A percentile compares a stretch with the other conserved stretches of the same genome.
These are phyloP conservation scores for Tuber microsphaerosporum DNA, from an alignment of 495 filamentous ascomycete species.

Conservation along the genomic window DNA sequence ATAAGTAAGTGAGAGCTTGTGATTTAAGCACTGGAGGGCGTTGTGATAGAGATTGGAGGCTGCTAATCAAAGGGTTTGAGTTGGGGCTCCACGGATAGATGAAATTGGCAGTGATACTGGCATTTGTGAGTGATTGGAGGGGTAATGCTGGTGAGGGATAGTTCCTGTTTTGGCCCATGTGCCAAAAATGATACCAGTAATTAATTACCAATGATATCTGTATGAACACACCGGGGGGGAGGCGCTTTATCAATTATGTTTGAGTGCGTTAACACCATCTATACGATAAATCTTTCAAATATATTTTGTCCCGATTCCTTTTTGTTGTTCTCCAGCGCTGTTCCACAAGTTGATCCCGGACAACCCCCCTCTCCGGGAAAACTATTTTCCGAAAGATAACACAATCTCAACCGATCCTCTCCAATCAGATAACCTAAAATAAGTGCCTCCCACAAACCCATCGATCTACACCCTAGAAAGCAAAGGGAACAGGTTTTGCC, in stretches of 20 bases:
- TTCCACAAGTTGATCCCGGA: background rate
- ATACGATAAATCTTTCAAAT: background rate
- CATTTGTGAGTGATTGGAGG: too few relatives aligned
- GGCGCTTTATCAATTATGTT: background rate
- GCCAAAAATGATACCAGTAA: background rate
- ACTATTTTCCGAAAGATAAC: background rate
- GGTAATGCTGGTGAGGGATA: background rate
- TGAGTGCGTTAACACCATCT: background rate
- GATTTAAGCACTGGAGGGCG: background rate
- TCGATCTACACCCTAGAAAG: background rate
- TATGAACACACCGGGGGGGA: background rate
- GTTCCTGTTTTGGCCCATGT: background rate
- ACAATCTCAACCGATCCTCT: background rate
- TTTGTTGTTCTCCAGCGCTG: background rate
- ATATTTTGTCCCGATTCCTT: background rate
- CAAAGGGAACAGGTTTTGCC: background rate
- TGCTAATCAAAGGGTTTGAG: background rate
- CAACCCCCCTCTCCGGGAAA: background rate
- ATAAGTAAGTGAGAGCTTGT: background rate
- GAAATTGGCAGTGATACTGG: background rate
- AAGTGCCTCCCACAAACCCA: background rate
- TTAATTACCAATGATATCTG: constrained; percentile 5
- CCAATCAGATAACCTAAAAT: background rate
- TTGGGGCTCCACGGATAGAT: background rate
- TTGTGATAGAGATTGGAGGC: background rate